Conservation (phyloP, 345 rosid species). For the Salix purpurea region DNA sequence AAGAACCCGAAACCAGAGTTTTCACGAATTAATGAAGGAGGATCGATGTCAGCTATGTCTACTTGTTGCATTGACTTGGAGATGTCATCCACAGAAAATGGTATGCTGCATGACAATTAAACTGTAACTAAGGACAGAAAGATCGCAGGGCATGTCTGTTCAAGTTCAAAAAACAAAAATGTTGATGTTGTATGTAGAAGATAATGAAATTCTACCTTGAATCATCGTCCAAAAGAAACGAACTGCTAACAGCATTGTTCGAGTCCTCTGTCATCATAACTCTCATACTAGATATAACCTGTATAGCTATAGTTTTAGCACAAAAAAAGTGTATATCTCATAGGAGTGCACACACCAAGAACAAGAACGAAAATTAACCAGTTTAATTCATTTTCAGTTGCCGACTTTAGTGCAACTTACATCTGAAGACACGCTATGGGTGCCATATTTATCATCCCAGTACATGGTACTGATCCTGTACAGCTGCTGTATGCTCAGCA, state of each 20-base stretch:
- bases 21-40: conserved; percentile 79
- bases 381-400: neutral
- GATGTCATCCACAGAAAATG: conserved; percentile 95
- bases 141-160: neutral
- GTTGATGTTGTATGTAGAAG: neutral
- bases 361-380: neutral
- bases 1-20: conserved; percentile 92
- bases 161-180: neutral
- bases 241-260: conserved; percentile 87
- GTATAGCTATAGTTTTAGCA: conserved; percentile 9
- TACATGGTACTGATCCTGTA: conserved; percentile 99
- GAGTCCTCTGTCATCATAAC: conserved; percentile 96
- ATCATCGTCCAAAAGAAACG: conserved; percentile 94
- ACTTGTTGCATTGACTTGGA: conserved; percentile 90
- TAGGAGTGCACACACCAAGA: neutral
- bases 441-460: conserved; percentile 99
- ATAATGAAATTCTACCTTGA: conserved; percentile 55
- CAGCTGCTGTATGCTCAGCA: conserved; percentile 90
- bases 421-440: conserved; percentile 90
- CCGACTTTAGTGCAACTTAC: conserved; percentile 41
- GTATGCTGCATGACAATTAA: conserved; percentile 61
- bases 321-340: neutral
- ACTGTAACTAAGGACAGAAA: conserved; percentile 5
- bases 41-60: conserved; percentile 80
- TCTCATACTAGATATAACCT: conserved; percentile 95